Percentiles rank a stretch among this genome's conserved stretches.
phyloP scores from a whole-genome alignment of 257 asterid genomes.

The Ilex aquifolium region DNA sequence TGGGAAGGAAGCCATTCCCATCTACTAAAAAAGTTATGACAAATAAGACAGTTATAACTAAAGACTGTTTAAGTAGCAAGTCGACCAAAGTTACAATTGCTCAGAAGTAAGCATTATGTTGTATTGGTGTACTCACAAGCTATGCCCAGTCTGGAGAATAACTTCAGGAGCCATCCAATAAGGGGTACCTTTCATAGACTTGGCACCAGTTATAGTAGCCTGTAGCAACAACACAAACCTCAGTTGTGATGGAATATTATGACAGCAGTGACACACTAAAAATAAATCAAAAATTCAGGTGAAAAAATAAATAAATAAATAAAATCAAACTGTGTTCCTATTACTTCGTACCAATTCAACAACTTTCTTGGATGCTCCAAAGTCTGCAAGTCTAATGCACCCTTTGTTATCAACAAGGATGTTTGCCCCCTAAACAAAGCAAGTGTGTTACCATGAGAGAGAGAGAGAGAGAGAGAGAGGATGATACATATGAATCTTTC shows the following conservation, averaged over 20 bases:
- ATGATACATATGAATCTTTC: background rate
- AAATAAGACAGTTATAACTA: no score
- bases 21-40: background rate
- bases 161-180: constrained; percentile 99
- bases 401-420: constrained; percentile 97
- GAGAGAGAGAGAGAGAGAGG: background rate
- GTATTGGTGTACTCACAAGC: constrained; percentile 67
- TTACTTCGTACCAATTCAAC: constrained; percentile 72
- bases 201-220: constrained; percentile 98
- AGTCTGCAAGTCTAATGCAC: constrained; percentile 97
- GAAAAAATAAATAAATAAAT: background rate
- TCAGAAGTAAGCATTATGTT: constrained; percentile 1
- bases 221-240: constrained; percentile 27
- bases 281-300: constrained; percentile 4
- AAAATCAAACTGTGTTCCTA: background rate
- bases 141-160: constrained; percentile 97
- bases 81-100: background rate
- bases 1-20: background rate
- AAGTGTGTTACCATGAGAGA: background rate
- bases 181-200: constrained; percentile 99
- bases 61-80: background rate
- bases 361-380: constrained; percentile 99
- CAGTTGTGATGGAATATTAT: constrained; percentile 18
- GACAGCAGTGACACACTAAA: constrained; percentile 11
- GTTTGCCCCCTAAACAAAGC: constrained; percentile 74